Evolutionary conservation across 2,329 filamentous ascomycete genomes (phyloP), one percentile per base, ranked within the genome.

Genomic region (Xylaria sp.): DNA sequence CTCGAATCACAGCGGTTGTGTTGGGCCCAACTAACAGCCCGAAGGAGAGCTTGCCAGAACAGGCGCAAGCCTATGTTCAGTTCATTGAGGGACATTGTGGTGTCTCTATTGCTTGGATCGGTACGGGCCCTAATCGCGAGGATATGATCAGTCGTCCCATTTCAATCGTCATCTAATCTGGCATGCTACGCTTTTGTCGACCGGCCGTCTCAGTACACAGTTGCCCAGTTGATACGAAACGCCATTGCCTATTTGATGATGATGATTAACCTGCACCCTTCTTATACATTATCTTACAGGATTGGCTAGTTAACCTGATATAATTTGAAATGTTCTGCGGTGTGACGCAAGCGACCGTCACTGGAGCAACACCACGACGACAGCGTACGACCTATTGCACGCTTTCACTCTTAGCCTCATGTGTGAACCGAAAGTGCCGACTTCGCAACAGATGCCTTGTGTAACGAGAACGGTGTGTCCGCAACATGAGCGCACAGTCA

Each of bases 41-140:
- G 3, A 14, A 58, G 54, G 55, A 84, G 45, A 86, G 89, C 33
- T 78, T 92, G 43, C 89, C 90, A 6, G 78, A 79, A 71, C 80
- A 88, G 71, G 89, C 89, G 19, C 82, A 84, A 62, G 83, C 84
- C 46, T 92, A 92, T 71, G 79, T 92, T 59, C 81, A 86, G 73
- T 60, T 66, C 49, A 71, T 68, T 38, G 66, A 67, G 31, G 52
- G 67, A 33, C 63, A 64, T 49, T 57, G 60, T 21, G 66, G 53
- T 21, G 58, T 69, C 14, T 61, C 31, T 25, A 46, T 69, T 38
- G 57, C 57, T 43, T 68, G 62, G 67, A 63, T 68, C 28, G 46
- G 60, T 17, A 54, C 46, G 38, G 60, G 55, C 19, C 54, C 28
- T 19, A 28, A 31, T 23, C 57, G 57, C 28, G 57, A 64, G 21